These are phyloP conservation scores for Onygenales sp. DNA, from an alignment of 2,329 filamentous ascomycete species.

Conservation along the genomic window DNA sequence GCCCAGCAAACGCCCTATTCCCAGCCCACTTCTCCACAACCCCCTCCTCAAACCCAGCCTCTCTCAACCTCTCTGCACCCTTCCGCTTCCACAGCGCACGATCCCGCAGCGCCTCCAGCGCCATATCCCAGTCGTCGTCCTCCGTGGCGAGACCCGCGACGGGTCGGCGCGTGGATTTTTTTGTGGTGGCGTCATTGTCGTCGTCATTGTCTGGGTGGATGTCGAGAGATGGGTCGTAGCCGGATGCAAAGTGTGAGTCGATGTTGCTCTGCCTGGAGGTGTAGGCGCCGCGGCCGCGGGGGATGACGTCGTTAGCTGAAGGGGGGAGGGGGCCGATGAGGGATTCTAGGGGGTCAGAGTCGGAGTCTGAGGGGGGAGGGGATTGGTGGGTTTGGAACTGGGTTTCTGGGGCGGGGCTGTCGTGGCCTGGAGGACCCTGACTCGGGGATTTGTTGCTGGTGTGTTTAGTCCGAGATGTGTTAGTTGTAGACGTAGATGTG, in stretches of 20 bases:
- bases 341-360: constrained; percentile 19
- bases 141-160: constrained; percentile 35
- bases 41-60: constrained; percentile 68
- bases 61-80: constrained; percentile 64
- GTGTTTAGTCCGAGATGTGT: not conserved
- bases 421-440: not conserved
- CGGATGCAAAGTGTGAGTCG: constrained; percentile 67
- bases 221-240: constrained; percentile 46
- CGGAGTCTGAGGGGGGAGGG: not conserved
- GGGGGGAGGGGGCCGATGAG: constrained; percentile 65
- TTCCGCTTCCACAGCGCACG: constrained; percentile 67
- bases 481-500: not conserved
- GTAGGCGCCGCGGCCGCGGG: constrained; percentile 63
- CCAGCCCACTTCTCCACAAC: constrained; percentile 65
- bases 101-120: constrained; percentile 68
- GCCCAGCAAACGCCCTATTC: constrained; percentile 46
- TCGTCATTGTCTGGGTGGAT: constrained; percentile 26
- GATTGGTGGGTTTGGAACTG: not conserved
- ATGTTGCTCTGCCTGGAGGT: constrained; percentile 54
- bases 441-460: not conserved
- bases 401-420: not conserved
- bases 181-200: constrained; percentile 51
- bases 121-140: constrained; percentile 67
- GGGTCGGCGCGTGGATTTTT: constrained; percentile 29
- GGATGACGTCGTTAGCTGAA: constrained; percentile 29